A percentile compares a stretch with the other conserved stretches of the same genome.
phyloP scores from a whole-genome alignment of 2,329 filamentous ascomycete genomes.

The Beauveria pseudobassiana region DNA sequence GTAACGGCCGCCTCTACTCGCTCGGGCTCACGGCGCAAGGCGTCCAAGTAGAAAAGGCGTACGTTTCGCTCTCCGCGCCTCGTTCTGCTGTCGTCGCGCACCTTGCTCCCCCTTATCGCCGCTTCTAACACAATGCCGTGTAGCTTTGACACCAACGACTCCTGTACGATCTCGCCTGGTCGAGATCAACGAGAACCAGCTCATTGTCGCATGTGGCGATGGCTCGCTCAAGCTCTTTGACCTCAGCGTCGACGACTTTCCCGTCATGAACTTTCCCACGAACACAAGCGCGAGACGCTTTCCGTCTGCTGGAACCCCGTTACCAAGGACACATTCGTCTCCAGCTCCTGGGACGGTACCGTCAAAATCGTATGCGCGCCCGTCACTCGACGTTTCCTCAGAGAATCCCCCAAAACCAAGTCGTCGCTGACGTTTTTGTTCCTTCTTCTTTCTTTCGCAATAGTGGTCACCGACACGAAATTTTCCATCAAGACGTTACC shows the following conservation, averaged over 20 bases:
- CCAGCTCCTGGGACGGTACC: constrained; percentile 91
- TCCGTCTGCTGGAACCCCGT: constrained; percentile 88
- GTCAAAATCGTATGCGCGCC: constrained; percentile 64
- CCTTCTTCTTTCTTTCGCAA: neutral
- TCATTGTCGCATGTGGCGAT: constrained; percentile 83
- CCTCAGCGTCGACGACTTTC: constrained; percentile 70
- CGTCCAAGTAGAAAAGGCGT: constrained; percentile 79
- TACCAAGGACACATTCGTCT: constrained; percentile 83
- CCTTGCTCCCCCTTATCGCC: neutral
- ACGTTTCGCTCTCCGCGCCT: constrained; percentile 17
- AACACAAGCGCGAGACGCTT: constrained; percentile 90
- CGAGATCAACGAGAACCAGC: constrained; percentile 91
- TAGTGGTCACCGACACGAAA: constrained; percentile 77
- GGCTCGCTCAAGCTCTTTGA: constrained; percentile 95
- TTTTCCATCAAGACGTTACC: constrained; percentile 76
- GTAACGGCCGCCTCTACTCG: constrained; percentile 85
- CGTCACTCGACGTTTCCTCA: neutral
- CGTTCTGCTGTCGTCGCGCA: neutral
- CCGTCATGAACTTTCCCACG: constrained; percentile 85
- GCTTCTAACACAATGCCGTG: neutral
- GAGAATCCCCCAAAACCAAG: neutral
- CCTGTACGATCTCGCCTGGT: constrained; percentile 95
- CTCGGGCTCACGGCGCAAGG: constrained; percentile 77
- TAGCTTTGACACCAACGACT: constrained; percentile 94
- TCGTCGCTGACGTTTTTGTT: neutral